Evolutionary conservation across 257 asterid genomes (phyloP).

Genomic region (Capsicum chinense): DNA sequence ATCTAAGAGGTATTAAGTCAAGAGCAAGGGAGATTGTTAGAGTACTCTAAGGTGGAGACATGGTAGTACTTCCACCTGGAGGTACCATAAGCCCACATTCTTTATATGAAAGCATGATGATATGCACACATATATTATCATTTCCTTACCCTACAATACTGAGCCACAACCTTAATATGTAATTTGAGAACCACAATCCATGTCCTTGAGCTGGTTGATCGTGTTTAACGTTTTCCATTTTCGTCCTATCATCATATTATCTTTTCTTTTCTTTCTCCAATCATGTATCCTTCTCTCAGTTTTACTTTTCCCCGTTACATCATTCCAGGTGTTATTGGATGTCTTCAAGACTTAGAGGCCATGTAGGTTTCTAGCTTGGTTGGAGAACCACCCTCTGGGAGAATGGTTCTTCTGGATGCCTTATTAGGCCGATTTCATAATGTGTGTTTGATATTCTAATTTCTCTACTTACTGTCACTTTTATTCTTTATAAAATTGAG

Average conservation of each 20-base stretch:
- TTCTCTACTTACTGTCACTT: too few species aligned
- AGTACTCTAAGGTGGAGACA: slow-evolving; percentile 59
- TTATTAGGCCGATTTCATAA: too few species aligned
- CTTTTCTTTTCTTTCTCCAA: not conserved
- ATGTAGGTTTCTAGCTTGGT: too few species aligned
- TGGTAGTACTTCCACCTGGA: not conserved
- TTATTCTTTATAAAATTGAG: too few species aligned
- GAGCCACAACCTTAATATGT: not conserved
- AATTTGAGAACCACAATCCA: not conserved
- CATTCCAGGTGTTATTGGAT: too few species aligned
- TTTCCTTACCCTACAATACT: not conserved
- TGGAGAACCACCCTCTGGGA: too few species aligned
- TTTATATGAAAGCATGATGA: not conserved
- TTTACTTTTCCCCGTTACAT: too few species aligned
- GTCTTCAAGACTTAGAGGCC: too few species aligned
- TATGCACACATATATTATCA: not conserved
- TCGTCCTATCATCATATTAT: not conserved
- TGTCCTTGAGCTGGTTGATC: not conserved
- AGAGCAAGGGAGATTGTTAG: slow-evolving; percentile 67
- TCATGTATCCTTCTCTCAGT: slow-evolving; percentile 39
- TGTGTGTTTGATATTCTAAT: too few species aligned
- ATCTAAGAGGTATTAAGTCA: slow-evolving; percentile 84
- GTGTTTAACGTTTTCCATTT: not conserved
- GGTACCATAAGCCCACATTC: slow-evolving; percentile 1
- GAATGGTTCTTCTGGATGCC: too few species aligned